A percentile compares a stretch with the other conserved stretches of the same genome.
These are phyloP conservation scores for Mycosphaerella arachidis DNA, from an alignment of 2,329 filamentous ascomycete species.

Conservation along the genomic window DNA sequence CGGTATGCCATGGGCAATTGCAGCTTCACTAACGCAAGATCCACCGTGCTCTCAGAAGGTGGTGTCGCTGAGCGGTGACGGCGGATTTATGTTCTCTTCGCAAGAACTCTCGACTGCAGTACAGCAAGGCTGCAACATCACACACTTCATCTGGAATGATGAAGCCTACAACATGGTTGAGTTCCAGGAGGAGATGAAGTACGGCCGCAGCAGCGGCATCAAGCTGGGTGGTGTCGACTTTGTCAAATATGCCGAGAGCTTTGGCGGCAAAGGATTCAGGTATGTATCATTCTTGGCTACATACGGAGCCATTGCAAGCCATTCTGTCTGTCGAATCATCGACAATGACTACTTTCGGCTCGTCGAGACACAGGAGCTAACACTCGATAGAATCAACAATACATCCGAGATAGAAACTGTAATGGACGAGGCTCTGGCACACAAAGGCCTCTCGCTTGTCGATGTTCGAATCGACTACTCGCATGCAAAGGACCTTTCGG, in stretches of 20 bases:
- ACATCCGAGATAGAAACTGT: conserved; percentile 40
- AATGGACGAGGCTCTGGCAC: conserved; percentile 42
- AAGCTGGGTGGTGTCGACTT: conserved; percentile 47
- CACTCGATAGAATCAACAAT: conserved; percentile 30
- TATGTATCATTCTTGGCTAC: neutral
- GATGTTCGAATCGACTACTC: conserved; percentile 47
- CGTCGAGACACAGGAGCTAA: neutral
- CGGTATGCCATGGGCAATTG: conserved; percentile 48
- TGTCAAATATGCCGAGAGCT: conserved; percentile 45
- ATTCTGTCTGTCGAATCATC: neutral
- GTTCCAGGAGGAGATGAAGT: conserved; percentile 50
- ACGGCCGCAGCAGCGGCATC: conserved; percentile 43
- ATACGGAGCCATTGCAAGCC: neutral
- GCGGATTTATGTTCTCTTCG: conserved; percentile 48
- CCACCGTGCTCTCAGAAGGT: conserved; percentile 44
- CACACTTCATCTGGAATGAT: conserved; percentile 51
- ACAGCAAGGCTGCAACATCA: conserved; percentile 46
- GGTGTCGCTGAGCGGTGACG: conserved; percentile 44
- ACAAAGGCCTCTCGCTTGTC: conserved; percentile 43
- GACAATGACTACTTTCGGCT: neutral
- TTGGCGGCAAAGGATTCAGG: conserved; percentile 43
- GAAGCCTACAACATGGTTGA: conserved; percentile 50
- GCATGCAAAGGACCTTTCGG: conserved; percentile 39
- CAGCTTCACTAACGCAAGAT: conserved; percentile 41
- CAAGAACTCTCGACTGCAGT: conserved; percentile 47